Base-by-base conservation (phyloP, 768 basidiomycete species). In the Boletus bicolor region DNA sequence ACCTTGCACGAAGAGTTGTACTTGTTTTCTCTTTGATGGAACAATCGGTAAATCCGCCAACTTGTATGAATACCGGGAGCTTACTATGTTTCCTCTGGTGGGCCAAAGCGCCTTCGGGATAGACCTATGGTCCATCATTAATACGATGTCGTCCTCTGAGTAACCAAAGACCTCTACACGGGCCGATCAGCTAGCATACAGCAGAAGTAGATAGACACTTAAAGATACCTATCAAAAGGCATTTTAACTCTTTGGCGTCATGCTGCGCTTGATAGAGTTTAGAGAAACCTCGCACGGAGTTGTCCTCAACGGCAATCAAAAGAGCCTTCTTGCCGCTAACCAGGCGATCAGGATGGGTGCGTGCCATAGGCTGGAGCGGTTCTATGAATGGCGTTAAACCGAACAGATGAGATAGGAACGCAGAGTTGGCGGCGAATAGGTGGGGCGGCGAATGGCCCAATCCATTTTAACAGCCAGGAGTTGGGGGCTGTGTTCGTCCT, bases 41-140 rank as follows among this genome's bases (percentile, higher is more conserved):
- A 45, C 14, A 35, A 47, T n/a, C 36, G 5, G 7, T 21, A 47
- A 53, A 48, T 24, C n/a, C 4, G 6, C 43, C 10, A 28, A 41
- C 11, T 44, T 7, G n/a, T 28, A 35, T 15, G 12, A 26, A 55
- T 42, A 15, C 14, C 0, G 21, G 26, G 15, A 37, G 57, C 77
- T 56, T 52, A 82, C 82, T 51, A 83, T 78, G 46, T 79, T 80
- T 1, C 39, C 64, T 42, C 67, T 65, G 0, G 78, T 81, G 0
- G 82, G 82, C 57, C 72, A 70, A 1, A 65, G 49, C 35, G 72
- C 57, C 4, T 53, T 50, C 2, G 68, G 57, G 12, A 72, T 60
- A 26, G 51, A 59, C 8, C 49, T 44, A 39, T 61, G 57, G 56
- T 83, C 79, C 39, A 79, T 70, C 51, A 85, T 75, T 0, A 78